phyloP scores from a whole-genome alignment of 495 filamentous ascomycete species.

The Talaromyces liani region DNA sequence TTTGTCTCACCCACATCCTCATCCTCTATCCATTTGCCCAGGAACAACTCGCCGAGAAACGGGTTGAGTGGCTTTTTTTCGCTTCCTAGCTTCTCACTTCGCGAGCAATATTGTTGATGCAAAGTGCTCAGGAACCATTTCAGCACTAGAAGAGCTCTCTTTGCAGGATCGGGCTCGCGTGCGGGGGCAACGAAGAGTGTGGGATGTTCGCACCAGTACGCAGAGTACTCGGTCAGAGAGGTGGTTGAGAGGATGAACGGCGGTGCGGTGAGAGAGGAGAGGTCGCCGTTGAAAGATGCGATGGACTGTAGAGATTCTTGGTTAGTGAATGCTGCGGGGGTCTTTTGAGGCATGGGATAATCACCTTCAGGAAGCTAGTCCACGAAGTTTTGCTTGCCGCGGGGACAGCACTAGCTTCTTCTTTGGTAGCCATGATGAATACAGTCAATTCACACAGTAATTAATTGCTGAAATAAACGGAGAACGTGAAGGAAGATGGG shows the following conservation, averaged over 20 bases:
- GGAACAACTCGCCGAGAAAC: slow-evolving; percentile 83
- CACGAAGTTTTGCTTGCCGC: slow-evolving; percentile 43
- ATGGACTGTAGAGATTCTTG: slow-evolving; percentile 55
- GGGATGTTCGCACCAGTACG: slow-evolving; percentile 96
- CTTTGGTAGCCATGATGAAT: slow-evolving; percentile 6
- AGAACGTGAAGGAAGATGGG: not conserved
- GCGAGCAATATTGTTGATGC: slow-evolving; percentile 87
- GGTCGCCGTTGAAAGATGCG: slow-evolving; percentile 92
- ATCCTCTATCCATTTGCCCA: slow-evolving; percentile 77
- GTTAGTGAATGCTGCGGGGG: not conserved
- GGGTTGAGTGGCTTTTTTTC: slow-evolving; percentile 97
- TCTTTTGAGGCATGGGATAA: not conserved
- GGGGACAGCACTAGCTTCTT: slow-evolving; percentile 17
- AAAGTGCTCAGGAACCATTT: slow-evolving; percentile 97
- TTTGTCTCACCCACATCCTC: slow-evolving; percentile 56
- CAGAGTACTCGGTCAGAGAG: slow-evolving; percentile 88
- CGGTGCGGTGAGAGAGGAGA: slow-evolving; percentile 87
- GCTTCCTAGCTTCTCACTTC: slow-evolving; percentile 84
- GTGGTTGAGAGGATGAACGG: slow-evolving; percentile 92
- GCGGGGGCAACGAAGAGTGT: slow-evolving; percentile 80
- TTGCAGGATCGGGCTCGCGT: slow-evolving; percentile 69
- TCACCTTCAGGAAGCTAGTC: slow-evolving; percentile 48
- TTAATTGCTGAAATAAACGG: not conserved
- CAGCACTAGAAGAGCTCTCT: slow-evolving; percentile 78
- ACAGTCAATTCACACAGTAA: not conserved